Evolutionary conservation across 352 stramenopile genomes (phyloP).

Genomic region (Phytophthora parvispora): DNA sequence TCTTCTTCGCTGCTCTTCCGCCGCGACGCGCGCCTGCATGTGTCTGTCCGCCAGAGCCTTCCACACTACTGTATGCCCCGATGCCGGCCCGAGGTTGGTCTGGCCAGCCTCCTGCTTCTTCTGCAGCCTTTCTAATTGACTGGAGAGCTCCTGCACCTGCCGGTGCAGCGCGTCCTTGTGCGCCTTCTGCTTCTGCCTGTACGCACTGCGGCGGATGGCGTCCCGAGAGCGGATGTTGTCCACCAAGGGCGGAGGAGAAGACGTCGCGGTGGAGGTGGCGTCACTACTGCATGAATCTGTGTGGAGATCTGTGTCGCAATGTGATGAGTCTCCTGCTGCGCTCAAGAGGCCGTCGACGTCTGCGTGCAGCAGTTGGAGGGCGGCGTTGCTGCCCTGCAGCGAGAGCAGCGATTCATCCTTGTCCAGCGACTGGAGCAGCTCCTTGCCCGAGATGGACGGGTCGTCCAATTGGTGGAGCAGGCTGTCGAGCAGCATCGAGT

Average conservation of each 20-base stretch:
- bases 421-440: constrained; percentile 21
- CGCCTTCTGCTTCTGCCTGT: constrained; percentile 35
- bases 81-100: background rate
- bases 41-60: constrained; percentile 29
- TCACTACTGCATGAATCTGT: constrained; percentile 30
- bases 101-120: constrained; percentile 7
- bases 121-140: constrained; percentile 11
- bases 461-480: constrained; percentile 24
- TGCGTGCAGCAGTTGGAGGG: constrained; percentile 25
- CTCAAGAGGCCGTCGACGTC: constrained; percentile 19
- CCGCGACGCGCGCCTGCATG: constrained; percentile 21
- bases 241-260: constrained; percentile 3
- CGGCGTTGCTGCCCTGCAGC: constrained; percentile 13
- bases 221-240: constrained; percentile 30
- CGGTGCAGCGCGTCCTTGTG: constrained; percentile 18
- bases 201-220: constrained; percentile 25
- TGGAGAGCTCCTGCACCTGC: constrained; percentile 20
- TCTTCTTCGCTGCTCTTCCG: constrained; percentile 25
- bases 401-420: constrained; percentile 17
- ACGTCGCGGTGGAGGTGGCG: constrained; percentile 7
- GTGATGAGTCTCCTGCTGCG: background rate
- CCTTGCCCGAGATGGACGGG: constrained; percentile 3
- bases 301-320: background rate
- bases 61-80: constrained; percentile 14
- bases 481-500: background rate